Percentiles rank a stretch among this genome's conserved stretches.
phyloP scores from a whole-genome alignment of 257 asterid species.

The Henckelia pumila region DNA sequence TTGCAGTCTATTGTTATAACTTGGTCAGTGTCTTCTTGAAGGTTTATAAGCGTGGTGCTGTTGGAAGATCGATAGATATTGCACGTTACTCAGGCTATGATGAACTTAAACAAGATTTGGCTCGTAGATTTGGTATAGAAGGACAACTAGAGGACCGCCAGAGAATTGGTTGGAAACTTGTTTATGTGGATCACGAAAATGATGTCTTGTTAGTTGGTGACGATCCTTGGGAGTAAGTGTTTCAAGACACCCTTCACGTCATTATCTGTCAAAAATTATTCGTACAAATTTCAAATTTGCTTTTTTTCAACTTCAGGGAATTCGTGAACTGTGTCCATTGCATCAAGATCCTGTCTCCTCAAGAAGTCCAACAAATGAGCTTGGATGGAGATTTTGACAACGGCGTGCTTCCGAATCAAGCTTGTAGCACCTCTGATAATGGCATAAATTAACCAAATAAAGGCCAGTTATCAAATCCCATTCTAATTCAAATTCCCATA shows the following conservation, averaged over 20 bases:
- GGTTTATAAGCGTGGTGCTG: conserved; percentile 99
- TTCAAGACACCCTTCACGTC: conserved; percentile 1
- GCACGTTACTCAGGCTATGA: conserved; percentile 81
- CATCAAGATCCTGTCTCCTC: conserved; percentile 91
- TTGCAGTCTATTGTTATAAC: conserved; percentile 22
- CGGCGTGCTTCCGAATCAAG: conserved; percentile 56
- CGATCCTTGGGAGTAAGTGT: conserved; percentile 95
- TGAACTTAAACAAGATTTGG: conserved; percentile 84
- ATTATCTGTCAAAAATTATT: background rate
- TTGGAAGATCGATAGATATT: conserved; percentile 91
- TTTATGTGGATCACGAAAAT: conserved; percentile 70
- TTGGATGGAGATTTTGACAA: conserved; percentile 84
- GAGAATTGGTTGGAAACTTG: conserved; percentile 94
- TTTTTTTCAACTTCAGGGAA: conserved; percentile 48
- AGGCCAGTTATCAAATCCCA: background rate
- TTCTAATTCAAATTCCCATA: background rate
- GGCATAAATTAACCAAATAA: conserved; percentile 37
- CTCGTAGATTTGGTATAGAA: conserved; percentile 92
- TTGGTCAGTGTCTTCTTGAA: conserved; percentile 28
- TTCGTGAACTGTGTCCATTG: conserved; percentile 86
- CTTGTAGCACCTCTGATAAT: conserved; percentile 90
- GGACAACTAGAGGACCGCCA: conserved; percentile 89
- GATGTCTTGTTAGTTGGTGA: conserved; percentile 78
- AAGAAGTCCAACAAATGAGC: conserved; percentile 93
- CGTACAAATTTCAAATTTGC: background rate